phyloP scores from a whole-genome alignment of 176 grass and related monocot species.

The Tillandsia fasciculata region DNA sequence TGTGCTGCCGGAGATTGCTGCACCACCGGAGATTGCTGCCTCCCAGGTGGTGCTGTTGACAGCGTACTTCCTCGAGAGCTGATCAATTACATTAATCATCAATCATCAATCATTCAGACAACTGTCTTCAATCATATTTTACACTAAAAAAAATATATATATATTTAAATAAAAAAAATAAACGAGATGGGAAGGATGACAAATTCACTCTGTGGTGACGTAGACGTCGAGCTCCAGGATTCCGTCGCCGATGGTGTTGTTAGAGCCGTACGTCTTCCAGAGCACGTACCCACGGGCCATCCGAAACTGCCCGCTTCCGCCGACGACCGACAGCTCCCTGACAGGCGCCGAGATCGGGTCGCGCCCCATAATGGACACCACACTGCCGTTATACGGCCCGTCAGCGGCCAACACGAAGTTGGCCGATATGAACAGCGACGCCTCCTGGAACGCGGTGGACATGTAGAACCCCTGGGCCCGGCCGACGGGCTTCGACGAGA shows the following conservation, averaged over 20 bases:
- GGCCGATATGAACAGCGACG: background rate
- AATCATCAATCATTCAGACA: too few species aligned
- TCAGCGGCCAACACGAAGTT: background rate
- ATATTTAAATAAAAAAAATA: too few species aligned
- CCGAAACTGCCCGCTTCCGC: constrained; percentile 3
- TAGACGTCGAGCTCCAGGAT: constrained; percentile 5
- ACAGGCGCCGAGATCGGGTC: background rate
- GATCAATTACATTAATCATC: too few species aligned
- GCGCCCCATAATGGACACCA: background rate
- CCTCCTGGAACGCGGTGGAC: background rate
- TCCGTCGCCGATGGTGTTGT: background rate
- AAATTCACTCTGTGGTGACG: background rate
- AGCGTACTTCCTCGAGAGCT: too few species aligned
- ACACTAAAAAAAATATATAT: too few species aligned
- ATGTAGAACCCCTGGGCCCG: constrained; percentile 10
- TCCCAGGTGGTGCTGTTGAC: too few species aligned
- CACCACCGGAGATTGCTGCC: too few species aligned
- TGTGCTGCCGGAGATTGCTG: too few species aligned
- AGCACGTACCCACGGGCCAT: constrained; percentile 1
- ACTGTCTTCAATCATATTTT: too few species aligned
- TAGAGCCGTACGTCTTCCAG: background rate
- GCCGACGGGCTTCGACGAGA: constrained; percentile 8
- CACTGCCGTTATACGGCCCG: constrained; percentile 10
- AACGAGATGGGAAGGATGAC: too few species aligned
- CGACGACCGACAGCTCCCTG: constrained; percentile 14